Conservation (phyloP, 345 rosid genomes). For the Citrus mangshanensis region DNA sequence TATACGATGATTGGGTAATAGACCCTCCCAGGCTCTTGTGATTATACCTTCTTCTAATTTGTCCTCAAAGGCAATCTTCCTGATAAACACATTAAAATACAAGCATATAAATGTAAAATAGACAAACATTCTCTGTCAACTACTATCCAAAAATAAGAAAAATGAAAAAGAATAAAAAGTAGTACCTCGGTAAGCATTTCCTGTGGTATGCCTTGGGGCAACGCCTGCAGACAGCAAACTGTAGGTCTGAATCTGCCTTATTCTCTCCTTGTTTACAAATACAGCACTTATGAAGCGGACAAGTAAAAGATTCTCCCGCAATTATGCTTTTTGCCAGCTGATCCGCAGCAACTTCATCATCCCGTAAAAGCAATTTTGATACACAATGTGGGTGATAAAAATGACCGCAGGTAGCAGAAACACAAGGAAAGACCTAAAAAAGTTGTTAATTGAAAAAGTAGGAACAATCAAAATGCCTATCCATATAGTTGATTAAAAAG, state of each 20-base stretch:
- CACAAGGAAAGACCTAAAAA: constrained; percentile 75
- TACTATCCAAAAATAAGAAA: background rate
- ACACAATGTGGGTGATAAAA: constrained; percentile 88
- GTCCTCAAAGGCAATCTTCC: constrained; percentile 63
- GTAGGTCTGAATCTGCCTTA: constrained; percentile 51
- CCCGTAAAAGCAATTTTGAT: constrained; percentile 48
- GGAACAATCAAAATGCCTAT: constrained; percentile 1
- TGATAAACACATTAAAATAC: constrained; percentile 22
- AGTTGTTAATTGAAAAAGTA: background rate
- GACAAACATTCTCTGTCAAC: constrained; percentile 4
- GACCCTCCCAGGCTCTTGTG: constrained; percentile 79
- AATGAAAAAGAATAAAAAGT: background rate
- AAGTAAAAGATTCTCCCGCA: constrained; percentile 62
- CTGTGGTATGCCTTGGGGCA: constrained; percentile 89
- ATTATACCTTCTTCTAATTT: constrained; percentile 38
- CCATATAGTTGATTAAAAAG: background rate
- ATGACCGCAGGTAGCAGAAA: constrained; percentile 81
- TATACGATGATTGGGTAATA: constrained; percentile 57
- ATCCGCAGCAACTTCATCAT: constrained; percentile 53
- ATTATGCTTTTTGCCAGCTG: constrained; percentile 51
- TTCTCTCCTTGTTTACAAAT: constrained; percentile 69
- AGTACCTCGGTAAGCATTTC: constrained; percentile 88
- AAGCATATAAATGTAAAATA: constrained; percentile 4
- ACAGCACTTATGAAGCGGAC: constrained; percentile 83
- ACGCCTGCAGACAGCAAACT: constrained; percentile 89